Conservation (phyloP, 2,329 filamentous ascomycete genomes). For the Fusarium nurragi region DNA sequence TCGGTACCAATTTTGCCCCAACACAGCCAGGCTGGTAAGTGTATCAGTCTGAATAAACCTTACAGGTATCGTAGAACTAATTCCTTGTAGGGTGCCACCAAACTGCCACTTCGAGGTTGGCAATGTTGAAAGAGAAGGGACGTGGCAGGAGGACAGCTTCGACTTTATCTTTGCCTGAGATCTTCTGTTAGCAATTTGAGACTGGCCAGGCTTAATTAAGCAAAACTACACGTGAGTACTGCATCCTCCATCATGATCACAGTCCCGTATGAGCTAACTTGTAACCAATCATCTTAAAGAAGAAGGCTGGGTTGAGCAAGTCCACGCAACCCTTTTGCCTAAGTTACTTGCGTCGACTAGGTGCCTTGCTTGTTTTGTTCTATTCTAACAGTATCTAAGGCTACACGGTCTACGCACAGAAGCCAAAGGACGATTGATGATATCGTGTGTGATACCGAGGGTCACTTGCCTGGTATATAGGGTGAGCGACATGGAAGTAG, state of each 20-base stretch:
- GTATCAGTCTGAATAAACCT: not conserved
- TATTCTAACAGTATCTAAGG: constrained; percentile 7
- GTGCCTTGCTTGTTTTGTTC: not conserved
- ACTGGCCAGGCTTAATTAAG: constrained; percentile 48
- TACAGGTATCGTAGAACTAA: not conserved
- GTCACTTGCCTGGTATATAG: not conserved
- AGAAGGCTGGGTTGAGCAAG: constrained; percentile 38
- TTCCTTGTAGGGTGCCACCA: constrained; percentile 48
- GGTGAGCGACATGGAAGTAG: not conserved
- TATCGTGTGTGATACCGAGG: not conserved
- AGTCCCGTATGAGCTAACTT: not conserved
- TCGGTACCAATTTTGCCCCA: constrained; percentile 36
- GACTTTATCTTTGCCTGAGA: constrained; percentile 51
- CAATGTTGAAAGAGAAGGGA: constrained; percentile 50
- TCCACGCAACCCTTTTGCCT: not conserved
- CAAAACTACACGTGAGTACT: constrained; percentile 47
- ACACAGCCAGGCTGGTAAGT: constrained; percentile 36
- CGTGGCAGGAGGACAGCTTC: constrained; percentile 49
- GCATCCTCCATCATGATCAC: rapidly evolving
- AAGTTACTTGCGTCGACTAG: not conserved
- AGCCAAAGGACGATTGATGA: not conserved
- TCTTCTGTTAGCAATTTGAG: constrained; percentile 44
- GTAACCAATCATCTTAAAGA: constrained; percentile 16
- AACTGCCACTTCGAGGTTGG: constrained; percentile 52
- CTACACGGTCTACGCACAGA: constrained; percentile 29